These are phyloP conservation scores for Lotus japonicus DNA, from an alignment of 306 rosid genomes.

Conservation along the genomic window DNA sequence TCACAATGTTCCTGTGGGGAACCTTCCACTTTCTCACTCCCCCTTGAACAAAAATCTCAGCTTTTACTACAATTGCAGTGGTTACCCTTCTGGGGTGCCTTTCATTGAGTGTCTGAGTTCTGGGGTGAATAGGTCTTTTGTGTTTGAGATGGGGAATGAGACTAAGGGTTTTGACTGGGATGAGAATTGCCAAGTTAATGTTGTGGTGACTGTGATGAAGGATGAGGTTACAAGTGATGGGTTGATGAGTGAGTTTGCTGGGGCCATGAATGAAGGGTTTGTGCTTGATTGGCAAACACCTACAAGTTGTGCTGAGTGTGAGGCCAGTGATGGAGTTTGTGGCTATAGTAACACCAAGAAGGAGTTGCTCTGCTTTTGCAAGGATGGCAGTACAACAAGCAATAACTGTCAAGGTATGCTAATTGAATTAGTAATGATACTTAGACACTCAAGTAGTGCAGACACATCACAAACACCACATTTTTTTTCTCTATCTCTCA, in stretches of 20 bases:
- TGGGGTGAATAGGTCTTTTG: constrained; percentile 23
- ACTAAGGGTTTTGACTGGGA: constrained; percentile 23
- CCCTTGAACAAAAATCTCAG: constrained; percentile 22
- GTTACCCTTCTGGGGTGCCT: constrained; percentile 16
- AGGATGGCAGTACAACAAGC: constrained; percentile 21
- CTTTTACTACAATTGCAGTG: constrained; percentile 32
- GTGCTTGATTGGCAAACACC: constrained; percentile 27
- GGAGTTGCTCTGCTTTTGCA: constrained; percentile 28
- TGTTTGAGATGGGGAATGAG: constrained; percentile 26
- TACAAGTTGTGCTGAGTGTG: constrained; percentile 12
- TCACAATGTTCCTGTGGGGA: constrained; percentile 20
- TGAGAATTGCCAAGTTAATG: background rate
- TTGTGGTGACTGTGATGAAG: constrained; percentile 33
- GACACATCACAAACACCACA: too few species aligned
- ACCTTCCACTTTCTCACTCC: constrained; percentile 25
- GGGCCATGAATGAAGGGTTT: constrained; percentile 35
- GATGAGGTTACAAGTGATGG: constrained; percentile 8
- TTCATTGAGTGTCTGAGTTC: constrained; percentile 15
- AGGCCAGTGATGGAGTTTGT: constrained; percentile 28
- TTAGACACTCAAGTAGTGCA: too few species aligned
- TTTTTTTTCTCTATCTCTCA: too few species aligned
- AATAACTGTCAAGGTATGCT: constrained; percentile 22
- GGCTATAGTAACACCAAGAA: constrained; percentile 11
- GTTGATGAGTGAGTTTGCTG: constrained; percentile 19
- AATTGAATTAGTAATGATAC: too few species aligned